Base-by-base conservation (phyloP, 257 asterid species). In the Apocynum venetum region DNA sequence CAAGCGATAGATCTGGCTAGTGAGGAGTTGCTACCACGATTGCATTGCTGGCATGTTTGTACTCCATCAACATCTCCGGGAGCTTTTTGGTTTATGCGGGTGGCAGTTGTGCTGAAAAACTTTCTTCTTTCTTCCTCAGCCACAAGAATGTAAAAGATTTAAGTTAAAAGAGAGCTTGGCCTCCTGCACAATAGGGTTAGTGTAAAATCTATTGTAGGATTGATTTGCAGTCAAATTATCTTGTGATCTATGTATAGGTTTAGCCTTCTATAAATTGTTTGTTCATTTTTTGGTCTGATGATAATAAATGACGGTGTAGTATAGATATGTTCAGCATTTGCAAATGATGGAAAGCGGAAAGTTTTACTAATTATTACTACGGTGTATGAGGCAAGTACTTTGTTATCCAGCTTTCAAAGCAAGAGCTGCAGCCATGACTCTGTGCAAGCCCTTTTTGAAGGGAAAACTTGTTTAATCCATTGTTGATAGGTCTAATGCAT, bases 1-100 rank as follows among this genome's bases (percentile, higher is more conserved):
- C 20, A 93, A 78, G 85, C 93, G 98, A 49, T 96, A 90, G 88
- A 75, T 76, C 70, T 78, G 20, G 15, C 71, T 7, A 5, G 3
- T 15, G 49, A 36, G 20, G 46, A 65, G 38, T 15, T 12, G 67
- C 47, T 31, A 63, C n/a, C 19, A 63, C 20, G 69, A 55, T 25
- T 46, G 12, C 40, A 46, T 38, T 64, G 73, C 77, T 36, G 77
- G 70, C 49, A 67, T 67, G 67, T 12, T 65, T 55, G 19, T 20
- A 25, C 61, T 8, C 47, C 59, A 10, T 11, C 47, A 10, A 48
- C 17, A 35, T 20, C 19, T 14, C 48, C 25, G 67, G 70, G 35
- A 52, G 52, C 59, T 52, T 6, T 12, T 43, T 2, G 12, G 25
- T 52, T 31, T 19, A 31, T 31, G 43, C 8, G 20, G 43, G 47